phyloP scores from a whole-genome alignment of 352 stramenopile genomes.

The Lagenidium sp. region DNA sequence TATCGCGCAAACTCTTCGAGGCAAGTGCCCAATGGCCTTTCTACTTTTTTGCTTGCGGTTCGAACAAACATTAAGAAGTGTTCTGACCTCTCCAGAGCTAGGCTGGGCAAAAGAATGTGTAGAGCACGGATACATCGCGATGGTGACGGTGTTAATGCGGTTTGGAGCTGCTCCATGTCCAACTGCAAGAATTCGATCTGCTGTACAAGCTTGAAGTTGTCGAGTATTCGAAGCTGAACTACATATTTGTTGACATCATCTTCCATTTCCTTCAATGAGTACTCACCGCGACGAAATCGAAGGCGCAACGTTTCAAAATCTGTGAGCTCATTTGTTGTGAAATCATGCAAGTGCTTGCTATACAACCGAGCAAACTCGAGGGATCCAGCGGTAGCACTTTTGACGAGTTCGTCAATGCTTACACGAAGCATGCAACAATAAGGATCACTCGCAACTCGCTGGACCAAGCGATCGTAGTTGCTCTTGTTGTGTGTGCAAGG shows the following conservation, averaged over 20 bases:
- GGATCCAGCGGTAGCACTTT: conserved; percentile 14
- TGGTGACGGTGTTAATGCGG: conserved; percentile 29
- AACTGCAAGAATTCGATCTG: conserved; percentile 35
- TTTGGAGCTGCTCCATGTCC: conserved; percentile 25
- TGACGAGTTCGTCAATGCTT: conserved; percentile 32
- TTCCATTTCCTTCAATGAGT: conserved; percentile 33
- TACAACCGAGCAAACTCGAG: conserved; percentile 25
- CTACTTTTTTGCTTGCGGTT: conserved; percentile 25
- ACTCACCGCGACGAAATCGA: conserved; percentile 31
- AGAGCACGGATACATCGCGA: conserved; percentile 27
- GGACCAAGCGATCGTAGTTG: conserved; percentile 19
- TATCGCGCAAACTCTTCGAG: conserved; percentile 40
- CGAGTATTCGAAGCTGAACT: conserved; percentile 22
- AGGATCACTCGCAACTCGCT: conserved; percentile 23
- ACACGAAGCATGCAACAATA: conserved; percentile 20
- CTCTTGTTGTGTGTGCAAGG: conserved; percentile 13
- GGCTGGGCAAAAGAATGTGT: conserved; percentile 22
- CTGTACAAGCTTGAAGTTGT: conserved; percentile 1
- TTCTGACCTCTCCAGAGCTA: conserved; percentile 35
- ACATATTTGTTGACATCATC: conserved; percentile 25
- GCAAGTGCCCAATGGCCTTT: conserved; percentile 24
- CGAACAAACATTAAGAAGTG: conserved; percentile 34
- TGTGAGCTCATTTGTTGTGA: conserved; percentile 30
- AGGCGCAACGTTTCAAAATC: conserved; percentile 34
- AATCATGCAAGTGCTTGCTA: conserved; percentile 16